Evolutionary conservation across 495 filamentous ascomycete genomes (phyloP).

Genomic region (Podospora pseudopauciseta): DNA sequence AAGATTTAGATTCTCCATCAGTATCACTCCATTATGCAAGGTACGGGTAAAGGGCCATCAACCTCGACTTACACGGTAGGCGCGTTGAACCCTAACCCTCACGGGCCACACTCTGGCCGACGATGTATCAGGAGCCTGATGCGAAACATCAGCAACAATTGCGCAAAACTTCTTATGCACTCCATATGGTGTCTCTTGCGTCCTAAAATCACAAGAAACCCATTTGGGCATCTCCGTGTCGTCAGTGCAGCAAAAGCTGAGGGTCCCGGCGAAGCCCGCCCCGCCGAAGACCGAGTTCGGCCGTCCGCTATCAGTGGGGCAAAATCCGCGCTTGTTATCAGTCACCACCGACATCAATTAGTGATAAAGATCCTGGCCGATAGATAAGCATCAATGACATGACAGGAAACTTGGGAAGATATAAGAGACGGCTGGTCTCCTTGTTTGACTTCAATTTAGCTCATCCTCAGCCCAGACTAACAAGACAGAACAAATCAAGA

Average conservation of each 20-base stretch:
- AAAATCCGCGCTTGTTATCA: background rate
- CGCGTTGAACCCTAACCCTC: too few relatives aligned
- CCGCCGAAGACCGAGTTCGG: constrained; percentile 4
- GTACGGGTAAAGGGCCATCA: too few relatives aligned
- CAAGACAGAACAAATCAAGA: background rate
- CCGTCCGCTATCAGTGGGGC: background rate
- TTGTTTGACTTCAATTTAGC: background rate
- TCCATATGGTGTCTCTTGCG: too few relatives aligned
- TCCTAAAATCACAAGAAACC: too few relatives aligned
- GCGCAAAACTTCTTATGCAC: too few relatives aligned
- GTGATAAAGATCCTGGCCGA: background rate
- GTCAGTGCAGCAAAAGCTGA: background rate
- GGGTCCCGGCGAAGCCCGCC: background rate
- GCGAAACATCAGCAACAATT: too few relatives aligned
- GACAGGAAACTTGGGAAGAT: background rate
- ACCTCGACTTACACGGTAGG: too few relatives aligned
- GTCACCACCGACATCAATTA: background rate
- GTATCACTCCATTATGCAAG: too few relatives aligned
- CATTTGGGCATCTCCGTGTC: background rate
- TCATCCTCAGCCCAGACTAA: background rate
- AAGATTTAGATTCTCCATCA: too few relatives aligned
- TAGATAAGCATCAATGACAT: background rate
- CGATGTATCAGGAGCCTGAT: too few relatives aligned
- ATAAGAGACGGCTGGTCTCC: background rate
- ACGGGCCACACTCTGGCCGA: too few relatives aligned